Conservation (phyloP, 148 eudicot genomes). For the Cornus suecica region DNA sequence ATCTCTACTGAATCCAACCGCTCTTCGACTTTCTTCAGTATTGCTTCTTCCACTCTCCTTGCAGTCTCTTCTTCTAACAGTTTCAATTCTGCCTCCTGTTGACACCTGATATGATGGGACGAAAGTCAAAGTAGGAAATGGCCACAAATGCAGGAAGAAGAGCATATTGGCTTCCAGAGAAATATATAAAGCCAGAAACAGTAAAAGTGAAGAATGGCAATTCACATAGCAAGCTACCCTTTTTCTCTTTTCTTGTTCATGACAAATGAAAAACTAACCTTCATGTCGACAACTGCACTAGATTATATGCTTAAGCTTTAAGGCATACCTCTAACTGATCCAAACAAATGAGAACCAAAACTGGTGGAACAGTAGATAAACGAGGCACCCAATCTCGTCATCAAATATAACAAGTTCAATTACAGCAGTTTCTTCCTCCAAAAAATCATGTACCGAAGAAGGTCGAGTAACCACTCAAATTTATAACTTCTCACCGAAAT, state of each 20-base stretch:
- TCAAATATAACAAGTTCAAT: constrained; percentile 68
- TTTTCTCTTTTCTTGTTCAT: constrained; percentile 7
- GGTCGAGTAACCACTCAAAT: constrained; percentile 65
- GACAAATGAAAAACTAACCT: constrained; percentile 47
- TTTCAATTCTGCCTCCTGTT: constrained; percentile 66
- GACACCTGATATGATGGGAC: constrained; percentile 45
- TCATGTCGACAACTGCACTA: constrained; percentile 35
- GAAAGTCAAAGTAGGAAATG: constrained; percentile 20
- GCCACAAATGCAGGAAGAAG: constrained; percentile 1
- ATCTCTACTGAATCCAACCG: constrained; percentile 53
- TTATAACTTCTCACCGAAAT: constrained; percentile 43
- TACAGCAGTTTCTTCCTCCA: constrained; percentile 74
- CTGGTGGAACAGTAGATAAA: constrained; percentile 74
- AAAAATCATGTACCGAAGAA: constrained; percentile 68
- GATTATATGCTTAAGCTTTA: constrained; percentile 44
- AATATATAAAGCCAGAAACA: constrained; percentile 17
- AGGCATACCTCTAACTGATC: constrained; percentile 92
- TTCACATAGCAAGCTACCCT: neutral
- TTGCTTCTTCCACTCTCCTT: constrained; percentile 64
- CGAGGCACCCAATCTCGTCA: constrained; percentile 68
- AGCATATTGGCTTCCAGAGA: constrained; percentile 10
- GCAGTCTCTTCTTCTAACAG: constrained; percentile 76
- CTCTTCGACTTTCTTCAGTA: constrained; percentile 55
- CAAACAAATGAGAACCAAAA: constrained; percentile 71
- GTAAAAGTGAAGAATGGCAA: constrained; percentile 19